Evolutionary conservation across 345 rosid species (phyloP), one percentile per base, ranked within the genome.

Genomic region (Bretschneidera sinensis): DNA sequence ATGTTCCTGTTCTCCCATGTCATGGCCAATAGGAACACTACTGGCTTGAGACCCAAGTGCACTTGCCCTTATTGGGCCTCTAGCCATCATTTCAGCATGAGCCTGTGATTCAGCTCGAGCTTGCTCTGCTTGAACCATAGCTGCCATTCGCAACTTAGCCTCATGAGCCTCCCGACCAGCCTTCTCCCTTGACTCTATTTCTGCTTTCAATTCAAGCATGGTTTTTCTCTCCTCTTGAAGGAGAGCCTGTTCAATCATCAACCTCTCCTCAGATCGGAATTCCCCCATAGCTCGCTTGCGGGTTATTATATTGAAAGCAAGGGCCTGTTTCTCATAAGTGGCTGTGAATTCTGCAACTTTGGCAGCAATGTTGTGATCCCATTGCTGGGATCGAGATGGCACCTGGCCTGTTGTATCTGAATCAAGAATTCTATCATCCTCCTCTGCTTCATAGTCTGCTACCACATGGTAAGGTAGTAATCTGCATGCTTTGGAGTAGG

Each of bases 401-500:
- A 83, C 68, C 78, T 78, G 81, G 33, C 95, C 91, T 5, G 91
- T 79, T 59, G 95, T 71, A 73, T 90, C 96, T 23, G 96, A 81
- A 72, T 92, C 85, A 31, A 94, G 85, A 67, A 90, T 88, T 56
- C 74, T 85, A 62, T 86, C 97, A 49, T 94, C 97, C 70, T 94
- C 97, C 54, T 90, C 97, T 9, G 96, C 96, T 83, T 94, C 97
- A 66, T 86, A 94, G 76, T 94, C 96, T 47, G 95, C 89, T 48
- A 90, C 88, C 5, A 90, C 91, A 62, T 90, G 97, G 70, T 88
- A 94, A 50, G 96, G 99, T 33, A 90, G 83, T 76, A 82, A 78
- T 72, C 96, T 94, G 81, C 76, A 76, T 16, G 8, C 33, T 8
- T 28, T 28, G 8, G 8, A 28, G 33, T n/a, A 57, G 67, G 31